phyloP scores from a whole-genome alignment of 2,329 filamentous ascomycete species.

The Colletotrichum australisinense region DNA sequence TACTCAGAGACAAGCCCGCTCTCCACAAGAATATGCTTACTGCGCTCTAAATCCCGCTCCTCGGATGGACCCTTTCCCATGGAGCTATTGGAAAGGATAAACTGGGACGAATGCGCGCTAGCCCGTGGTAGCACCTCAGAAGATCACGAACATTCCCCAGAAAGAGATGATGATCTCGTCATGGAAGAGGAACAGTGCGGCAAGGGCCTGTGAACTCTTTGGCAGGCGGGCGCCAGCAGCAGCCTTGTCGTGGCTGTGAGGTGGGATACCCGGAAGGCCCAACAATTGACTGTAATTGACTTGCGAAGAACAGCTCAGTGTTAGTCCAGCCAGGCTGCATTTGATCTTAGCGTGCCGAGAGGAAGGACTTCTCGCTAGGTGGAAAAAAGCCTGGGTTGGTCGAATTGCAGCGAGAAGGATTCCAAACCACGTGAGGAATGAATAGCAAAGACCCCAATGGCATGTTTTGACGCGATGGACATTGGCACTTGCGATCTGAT shows the following conservation, averaged over 20 bases:
- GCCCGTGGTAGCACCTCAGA: neutral
- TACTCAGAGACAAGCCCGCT: neutral
- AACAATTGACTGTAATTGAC: neutral
- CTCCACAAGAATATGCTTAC: neutral
- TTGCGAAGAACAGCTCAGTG: neutral
- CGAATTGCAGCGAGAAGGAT: neutral
- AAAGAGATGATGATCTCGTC: neutral
- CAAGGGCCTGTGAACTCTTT: neutral
- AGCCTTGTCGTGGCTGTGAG: neutral
- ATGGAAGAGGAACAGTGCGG: neutral
- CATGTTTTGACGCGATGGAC: neutral
- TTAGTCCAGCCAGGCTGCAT: neutral
- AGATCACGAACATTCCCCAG: neutral
- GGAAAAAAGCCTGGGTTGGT: neutral
- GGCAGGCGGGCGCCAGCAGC: neutral
- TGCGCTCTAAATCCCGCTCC: neutral
- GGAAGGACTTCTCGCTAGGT: neutral
- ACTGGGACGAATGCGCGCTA: neutral
- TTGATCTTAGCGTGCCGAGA: neutral
- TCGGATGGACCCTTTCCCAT: neutral
- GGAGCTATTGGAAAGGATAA: neutral
- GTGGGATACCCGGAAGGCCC: neutral
- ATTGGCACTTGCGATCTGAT: neutral
- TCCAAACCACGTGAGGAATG: neutral
- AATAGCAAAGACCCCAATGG: neutral